phyloP scores from a whole-genome alignment of 1,284 basidiomycete genomes.

The Erythrobasidium hasegawianum region DNA sequence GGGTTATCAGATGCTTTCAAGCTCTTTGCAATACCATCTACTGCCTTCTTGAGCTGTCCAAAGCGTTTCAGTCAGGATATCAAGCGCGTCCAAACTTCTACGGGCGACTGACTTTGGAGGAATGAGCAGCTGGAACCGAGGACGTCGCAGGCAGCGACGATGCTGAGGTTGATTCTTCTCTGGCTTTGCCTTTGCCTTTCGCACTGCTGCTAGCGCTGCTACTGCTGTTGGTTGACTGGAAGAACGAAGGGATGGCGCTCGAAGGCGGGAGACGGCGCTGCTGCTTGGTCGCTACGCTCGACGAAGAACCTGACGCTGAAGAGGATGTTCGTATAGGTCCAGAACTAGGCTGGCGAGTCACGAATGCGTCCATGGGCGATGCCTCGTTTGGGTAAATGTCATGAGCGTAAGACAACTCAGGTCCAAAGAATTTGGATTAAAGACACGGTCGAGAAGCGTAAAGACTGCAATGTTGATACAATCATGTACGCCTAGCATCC shows the following conservation, averaged over 20 bases:
- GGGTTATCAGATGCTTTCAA: constrained; percentile 30
- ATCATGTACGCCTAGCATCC: too few species aligned
- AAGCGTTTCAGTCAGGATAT: neutral
- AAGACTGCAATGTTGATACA: too few species aligned
- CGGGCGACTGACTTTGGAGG: constrained; percentile 7
- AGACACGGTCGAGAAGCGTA: too few species aligned
- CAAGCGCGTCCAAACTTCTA: neutral
- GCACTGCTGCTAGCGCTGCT: constrained; percentile 13
- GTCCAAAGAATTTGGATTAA: too few species aligned
- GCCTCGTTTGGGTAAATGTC: neutral
- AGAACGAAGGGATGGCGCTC: constrained; percentile 30
- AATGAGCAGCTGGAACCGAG: constrained; percentile 25
- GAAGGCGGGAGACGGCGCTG: constrained; percentile 16
- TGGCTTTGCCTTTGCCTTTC: constrained; percentile 20
- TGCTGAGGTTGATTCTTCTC: neutral
- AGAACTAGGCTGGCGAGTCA: constrained; percentile 17
- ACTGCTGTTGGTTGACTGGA: constrained; percentile 4
- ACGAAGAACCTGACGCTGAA: neutral
- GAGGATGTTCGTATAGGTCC: constrained; percentile 15
- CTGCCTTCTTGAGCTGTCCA: constrained; percentile 25
- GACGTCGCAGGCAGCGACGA: too few species aligned
- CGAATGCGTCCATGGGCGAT: constrained; percentile 20
- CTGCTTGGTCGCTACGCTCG: constrained; percentile 5
- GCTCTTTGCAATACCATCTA: constrained; percentile 23
- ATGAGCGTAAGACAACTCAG: too few species aligned